These are phyloP conservation scores for Phanerochaete sordida DNA, from an alignment of 768 basidiomycete genomes.

Conservation along the genomic window DNA sequence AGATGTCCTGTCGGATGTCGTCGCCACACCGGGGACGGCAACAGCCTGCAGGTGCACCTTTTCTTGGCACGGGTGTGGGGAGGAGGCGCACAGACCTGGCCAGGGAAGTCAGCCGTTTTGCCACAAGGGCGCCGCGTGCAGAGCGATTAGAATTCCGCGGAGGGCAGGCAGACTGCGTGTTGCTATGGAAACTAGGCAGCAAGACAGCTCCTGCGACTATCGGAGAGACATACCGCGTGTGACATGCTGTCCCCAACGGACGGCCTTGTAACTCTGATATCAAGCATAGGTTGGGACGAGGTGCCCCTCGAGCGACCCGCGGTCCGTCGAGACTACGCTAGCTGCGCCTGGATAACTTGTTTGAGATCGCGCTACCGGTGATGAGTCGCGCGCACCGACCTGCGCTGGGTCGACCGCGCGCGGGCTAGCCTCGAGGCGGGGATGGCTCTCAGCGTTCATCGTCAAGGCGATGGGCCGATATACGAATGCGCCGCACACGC, in stretches of 20 bases:
- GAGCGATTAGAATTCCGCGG: background rate
- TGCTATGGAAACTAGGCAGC: background rate
- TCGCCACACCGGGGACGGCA: too few relatives aligned
- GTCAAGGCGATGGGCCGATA: background rate
- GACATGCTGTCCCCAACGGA: background rate
- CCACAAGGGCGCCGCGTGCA: background rate
- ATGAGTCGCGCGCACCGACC: too few relatives aligned
- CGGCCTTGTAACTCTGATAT: background rate
- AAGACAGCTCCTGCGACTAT: background rate
- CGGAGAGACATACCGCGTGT: background rate
- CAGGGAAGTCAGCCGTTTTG: background rate
- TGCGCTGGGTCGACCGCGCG: too few relatives aligned
- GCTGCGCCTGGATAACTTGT: background rate
- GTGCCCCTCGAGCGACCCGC: background rate
- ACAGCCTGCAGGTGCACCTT: background rate
- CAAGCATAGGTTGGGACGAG: background rate
- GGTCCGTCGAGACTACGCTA: background rate
- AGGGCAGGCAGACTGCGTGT: background rate
- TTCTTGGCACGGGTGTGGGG: background rate
- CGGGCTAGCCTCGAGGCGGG: background rate
- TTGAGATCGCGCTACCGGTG: background rate
- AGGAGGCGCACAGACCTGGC: background rate
- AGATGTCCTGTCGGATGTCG: too few relatives aligned
- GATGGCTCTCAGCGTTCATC: background rate
- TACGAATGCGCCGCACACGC: background rate